phyloP scores from a whole-genome alignment of 129 eudicot genomes.

The Tagetes erecta region DNA sequence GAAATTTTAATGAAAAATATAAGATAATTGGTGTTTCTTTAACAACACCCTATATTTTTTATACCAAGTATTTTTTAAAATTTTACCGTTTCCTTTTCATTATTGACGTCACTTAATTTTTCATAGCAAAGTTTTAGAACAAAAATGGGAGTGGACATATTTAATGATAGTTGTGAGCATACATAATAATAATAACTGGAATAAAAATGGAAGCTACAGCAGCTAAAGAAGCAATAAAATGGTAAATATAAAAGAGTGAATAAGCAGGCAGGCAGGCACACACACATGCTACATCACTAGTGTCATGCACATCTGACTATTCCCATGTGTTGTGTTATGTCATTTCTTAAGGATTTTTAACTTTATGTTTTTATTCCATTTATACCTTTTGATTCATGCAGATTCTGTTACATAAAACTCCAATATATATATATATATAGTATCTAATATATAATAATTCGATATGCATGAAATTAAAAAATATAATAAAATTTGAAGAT shows the following conservation, averaged over 20 bases:
- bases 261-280: no score
- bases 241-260: background rate
- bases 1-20: no score
- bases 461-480: no score
- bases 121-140: background rate
- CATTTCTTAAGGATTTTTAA: slow-evolving; percentile 28
- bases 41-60: no score
- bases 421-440: background rate
- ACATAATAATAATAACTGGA: background rate
- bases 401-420: slow-evolving; percentile 9
- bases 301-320: slow-evolving; percentile 23
- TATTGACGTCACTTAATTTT: no score
- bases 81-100: no score
- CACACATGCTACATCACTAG: background rate
- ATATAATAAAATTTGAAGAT: no score
- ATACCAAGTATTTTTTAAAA: no score
- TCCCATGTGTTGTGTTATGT: slow-evolving; percentile 34
- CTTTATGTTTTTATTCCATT: slow-evolving; percentile 18
- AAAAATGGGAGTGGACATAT: background rate
- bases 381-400: background rate
- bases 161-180: background rate
- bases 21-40: no score
- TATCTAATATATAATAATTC: no score
- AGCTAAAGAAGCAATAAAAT: background rate
- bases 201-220: slow-evolving; percentile 8